These are phyloP conservation scores for Chaetomium tenue DNA, from an alignment of 495 filamentous ascomycete species.

Conservation along the genomic window DNA sequence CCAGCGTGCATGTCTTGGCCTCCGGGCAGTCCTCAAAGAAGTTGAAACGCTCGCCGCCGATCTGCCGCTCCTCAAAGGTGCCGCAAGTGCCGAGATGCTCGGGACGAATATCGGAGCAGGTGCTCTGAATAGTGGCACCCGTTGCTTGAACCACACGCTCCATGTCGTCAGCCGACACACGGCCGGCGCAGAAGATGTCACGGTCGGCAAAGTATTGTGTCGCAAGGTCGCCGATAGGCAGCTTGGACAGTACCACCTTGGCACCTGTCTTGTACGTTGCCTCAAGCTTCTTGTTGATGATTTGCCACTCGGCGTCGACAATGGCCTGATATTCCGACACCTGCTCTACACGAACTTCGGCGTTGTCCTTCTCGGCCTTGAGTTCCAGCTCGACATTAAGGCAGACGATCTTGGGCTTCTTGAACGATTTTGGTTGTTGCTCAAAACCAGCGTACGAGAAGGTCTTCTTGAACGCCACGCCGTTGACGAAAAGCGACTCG, in stretches of 20 bases:
- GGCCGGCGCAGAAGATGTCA: constrained; percentile 97
- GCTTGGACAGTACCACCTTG: constrained; percentile 93
- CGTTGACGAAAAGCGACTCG: constrained; percentile 95
- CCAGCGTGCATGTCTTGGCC: constrained; percentile 94
- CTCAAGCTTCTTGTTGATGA: constrained; percentile 98
- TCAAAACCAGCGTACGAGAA: constrained; percentile 99
- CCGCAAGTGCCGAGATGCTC: constrained; percentile 91
- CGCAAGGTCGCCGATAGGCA: constrained; percentile 95
- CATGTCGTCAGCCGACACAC: constrained; percentile 89
- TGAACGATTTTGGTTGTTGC: constrained; percentile 95
- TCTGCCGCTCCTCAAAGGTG: constrained; percentile 90
- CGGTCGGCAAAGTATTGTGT: constrained; percentile 98
- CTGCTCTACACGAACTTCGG: constrained; percentile 95
- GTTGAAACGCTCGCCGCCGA: constrained; percentile 96
- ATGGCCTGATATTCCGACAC: constrained; percentile 99
- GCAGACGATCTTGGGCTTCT: constrained; percentile 90
- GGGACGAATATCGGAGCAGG: constrained; percentile 89
- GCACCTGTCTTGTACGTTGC: constrained; percentile 88
- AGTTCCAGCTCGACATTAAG: constrained; percentile 96
- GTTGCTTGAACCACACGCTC: constrained; percentile 95
- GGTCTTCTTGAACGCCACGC: constrained; percentile 99
- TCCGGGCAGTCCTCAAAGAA: constrained; percentile 93
- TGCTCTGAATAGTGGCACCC: constrained; percentile 87
- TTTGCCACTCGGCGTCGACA: constrained; percentile 98
- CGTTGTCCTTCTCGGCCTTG: constrained; percentile 98